Evolutionary conservation across 1,139 yeast species (phyloP).

Genomic region (Geotrichum cucujoidarum): DNA sequence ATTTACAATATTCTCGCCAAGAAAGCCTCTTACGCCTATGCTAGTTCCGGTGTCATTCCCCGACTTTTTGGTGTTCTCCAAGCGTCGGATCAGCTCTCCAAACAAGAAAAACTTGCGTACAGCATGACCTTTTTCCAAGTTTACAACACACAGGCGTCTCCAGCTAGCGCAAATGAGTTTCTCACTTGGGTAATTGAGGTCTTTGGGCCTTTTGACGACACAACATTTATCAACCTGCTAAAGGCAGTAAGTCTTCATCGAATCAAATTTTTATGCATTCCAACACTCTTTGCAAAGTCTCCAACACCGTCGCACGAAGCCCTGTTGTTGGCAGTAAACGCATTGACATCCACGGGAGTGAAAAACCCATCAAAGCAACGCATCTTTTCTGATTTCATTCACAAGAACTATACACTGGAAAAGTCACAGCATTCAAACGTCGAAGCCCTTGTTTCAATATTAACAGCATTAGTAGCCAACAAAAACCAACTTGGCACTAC

Average conservation of each 20-base stretch:
- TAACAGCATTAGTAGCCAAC: conserved; percentile 6
- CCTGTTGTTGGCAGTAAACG: conserved; percentile 8
- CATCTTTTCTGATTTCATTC: conserved; percentile 6
- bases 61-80: conserved; percentile 14
- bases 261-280: conserved; percentile 14
- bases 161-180: conserved; percentile 9
- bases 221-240: conserved; percentile 4
- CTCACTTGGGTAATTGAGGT: conserved; percentile 17
- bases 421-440: conserved; percentile 11
- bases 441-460: conserved; percentile 1
- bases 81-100: conserved; percentile 5
- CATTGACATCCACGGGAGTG: conserved; percentile 1
- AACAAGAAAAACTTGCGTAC: conserved; percentile 8
- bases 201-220: conserved; percentile 6
- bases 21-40: conserved; percentile 9
- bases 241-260: conserved; percentile 10
- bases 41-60: conserved; percentile 9
- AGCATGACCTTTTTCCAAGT: conserved; percentile 15
- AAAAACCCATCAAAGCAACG: not conserved
- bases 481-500: conserved; percentile 4
- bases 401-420: conserved; percentile 2
- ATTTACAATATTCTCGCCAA: conserved; percentile 8
- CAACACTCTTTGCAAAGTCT: conserved; percentile 13
- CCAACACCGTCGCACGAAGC: conserved; percentile 9
- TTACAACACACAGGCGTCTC: conserved; percentile 12